Evolutionary conservation across 1,139 yeast species (phyloP), one percentile per base, ranked within the genome.

Genomic region (Hansenula sp.): DNA sequence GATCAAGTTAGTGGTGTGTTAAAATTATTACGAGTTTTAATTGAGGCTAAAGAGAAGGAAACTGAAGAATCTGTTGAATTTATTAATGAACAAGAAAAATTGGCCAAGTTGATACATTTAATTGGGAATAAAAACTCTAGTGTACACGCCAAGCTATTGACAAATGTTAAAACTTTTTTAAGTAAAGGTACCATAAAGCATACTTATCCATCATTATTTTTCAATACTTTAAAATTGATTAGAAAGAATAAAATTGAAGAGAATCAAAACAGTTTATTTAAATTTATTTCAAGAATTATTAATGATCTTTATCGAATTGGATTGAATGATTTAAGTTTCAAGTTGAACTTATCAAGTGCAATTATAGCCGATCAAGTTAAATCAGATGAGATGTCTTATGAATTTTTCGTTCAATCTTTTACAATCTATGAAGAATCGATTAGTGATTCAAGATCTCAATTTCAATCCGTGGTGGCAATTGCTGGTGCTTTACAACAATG

Each of bases 381-480:
- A 5, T 57, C 75, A 13, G 77, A 75, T 42, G 87, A 80, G 45
- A 79, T 88, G 33, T 73, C 93, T n/a, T 88, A 87, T 63, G 99
- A 93, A 64, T 82, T 89, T 56, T 88, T 86, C 65, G 91, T 87
- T 28, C 96, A 90, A 62, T 84, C 95, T 5, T 89, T 90, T 61
- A 77, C 91, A 2, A 77, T 89, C 1, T 93, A 88, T 62, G 99
- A 93, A 62, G 98, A 93, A 58, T 73, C 81, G 27, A 70, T 84
- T 13, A 69, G 81, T 38, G 89, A 83, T 50, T 80, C 88, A 0
- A 71, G 78, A 42, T 68, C 77, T 4, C 85, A 80, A 57, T 76
- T 63, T 54, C 81, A 77, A 53, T 69, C 82, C 39, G 59, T 78
- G 50, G 60, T 76, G 59, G 43, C 62, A 47, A 72, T 87, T 47